phyloP scores from a whole-genome alignment of 257 asterid genomes.

The Galeopsis tetrahit region DNA sequence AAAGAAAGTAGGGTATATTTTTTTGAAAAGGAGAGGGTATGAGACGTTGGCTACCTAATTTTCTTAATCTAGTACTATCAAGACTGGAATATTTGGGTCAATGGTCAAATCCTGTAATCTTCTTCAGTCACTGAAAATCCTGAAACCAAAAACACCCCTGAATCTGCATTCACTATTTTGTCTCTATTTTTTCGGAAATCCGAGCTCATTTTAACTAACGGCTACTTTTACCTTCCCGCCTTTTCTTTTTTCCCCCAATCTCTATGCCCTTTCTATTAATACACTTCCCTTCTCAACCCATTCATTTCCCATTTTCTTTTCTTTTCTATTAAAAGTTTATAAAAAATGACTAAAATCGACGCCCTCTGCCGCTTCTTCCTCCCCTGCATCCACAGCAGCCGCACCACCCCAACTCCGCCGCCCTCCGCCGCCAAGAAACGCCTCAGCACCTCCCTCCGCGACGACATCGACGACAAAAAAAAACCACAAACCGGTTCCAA shows the following conservation, averaged over 20 bases:
- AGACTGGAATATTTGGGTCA: constrained; percentile 49
- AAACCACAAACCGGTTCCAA: constrained; percentile 11
- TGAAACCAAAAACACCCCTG: constrained; percentile 30
- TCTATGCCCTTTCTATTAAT: constrained; percentile 17
- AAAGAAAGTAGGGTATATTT: too few species aligned
- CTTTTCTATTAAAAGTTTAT: background rate
- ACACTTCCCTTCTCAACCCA: background rate
- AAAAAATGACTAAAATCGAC: constrained; percentile 65
- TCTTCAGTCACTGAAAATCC: constrained; percentile 37
- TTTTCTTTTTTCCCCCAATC: constrained; percentile 4
- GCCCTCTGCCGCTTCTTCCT: constrained; percentile 85
- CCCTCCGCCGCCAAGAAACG: constrained; percentile 68
- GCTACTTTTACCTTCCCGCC: constrained; percentile 57
- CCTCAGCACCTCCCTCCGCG: constrained; percentile 90
- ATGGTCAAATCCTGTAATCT: constrained; percentile 65
- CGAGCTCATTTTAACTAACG: constrained; percentile 28
- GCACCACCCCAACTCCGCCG: constrained; percentile 51
- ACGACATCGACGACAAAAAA: constrained; percentile 53
- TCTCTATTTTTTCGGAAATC: constrained; percentile 29
- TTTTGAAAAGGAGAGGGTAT: too few species aligned
- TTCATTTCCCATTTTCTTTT: background rate
- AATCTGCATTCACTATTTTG: constrained; percentile 33
- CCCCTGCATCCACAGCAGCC: constrained; percentile 67
- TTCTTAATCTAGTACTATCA: too few species aligned
- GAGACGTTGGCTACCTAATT: too few species aligned